These are phyloP conservation scores for Medakamo hakoo DNA, from an alignment of 139 green algal species.

Conservation along the genomic window DNA sequence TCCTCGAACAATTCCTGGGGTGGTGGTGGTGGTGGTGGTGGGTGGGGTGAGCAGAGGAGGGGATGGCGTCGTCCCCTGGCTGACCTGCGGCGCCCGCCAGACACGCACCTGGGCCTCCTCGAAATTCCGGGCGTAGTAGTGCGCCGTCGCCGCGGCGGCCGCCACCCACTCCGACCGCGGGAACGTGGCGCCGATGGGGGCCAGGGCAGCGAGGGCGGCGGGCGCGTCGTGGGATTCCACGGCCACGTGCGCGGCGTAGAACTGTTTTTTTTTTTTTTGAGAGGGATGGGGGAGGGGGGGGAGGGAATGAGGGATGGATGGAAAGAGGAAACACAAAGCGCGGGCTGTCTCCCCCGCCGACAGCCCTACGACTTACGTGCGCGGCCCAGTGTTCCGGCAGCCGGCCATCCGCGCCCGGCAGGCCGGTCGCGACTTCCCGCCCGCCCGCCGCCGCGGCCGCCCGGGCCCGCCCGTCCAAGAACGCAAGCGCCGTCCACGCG, in stretches of 20 bases:
- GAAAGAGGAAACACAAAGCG: not conserved
- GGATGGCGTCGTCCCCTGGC: too few species aligned
- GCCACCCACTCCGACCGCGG: constrained; percentile 48
- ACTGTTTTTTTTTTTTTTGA: too few species aligned
- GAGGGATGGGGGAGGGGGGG: constrained; percentile 56
- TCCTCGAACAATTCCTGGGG: constrained; percentile 75
- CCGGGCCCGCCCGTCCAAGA: not conserved
- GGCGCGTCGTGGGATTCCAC: constrained; percentile 65
- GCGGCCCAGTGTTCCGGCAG: not conserved
- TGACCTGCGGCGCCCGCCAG: too few species aligned
- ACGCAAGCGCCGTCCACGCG: constrained; percentile 57
- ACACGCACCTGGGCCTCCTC: too few species aligned
- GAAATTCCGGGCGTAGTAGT: constrained; percentile 87
- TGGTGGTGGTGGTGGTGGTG: too few species aligned
- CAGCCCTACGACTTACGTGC: too few species aligned
- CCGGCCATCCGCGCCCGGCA: not conserved
- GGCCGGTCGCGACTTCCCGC: not conserved
- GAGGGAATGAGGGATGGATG: constrained; percentile 37
- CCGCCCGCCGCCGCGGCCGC: not conserved
- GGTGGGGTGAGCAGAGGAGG: too few species aligned
- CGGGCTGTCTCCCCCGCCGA: too few species aligned
- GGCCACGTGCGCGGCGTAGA: constrained; percentile 6
- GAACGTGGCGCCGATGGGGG: constrained; percentile 39
- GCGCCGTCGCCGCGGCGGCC: constrained; percentile 49
- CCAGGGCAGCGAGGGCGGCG: constrained; percentile 48